Base-by-base conservation (phyloP, 805 yeast species). In the Metschnikowia aberdeeniae region DNA sequence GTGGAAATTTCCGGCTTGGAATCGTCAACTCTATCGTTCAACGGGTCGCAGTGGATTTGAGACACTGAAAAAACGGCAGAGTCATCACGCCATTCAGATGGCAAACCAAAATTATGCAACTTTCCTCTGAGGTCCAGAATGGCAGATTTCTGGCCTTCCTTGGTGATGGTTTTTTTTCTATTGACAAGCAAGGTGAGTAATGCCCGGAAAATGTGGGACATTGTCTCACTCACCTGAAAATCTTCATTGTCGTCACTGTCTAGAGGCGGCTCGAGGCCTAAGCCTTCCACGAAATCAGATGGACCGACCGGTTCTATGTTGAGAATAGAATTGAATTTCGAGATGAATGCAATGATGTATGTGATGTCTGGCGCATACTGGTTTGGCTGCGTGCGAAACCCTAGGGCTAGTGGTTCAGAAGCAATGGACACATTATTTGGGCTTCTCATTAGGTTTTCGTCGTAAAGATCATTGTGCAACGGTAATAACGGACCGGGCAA, bases 401-500 rank as follows among this genome's bases (percentile, higher is more conserved):
- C 75, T 7, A 70, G 54, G 0, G 74, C 74, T 13, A 71, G 38
- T 14, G 44, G 43, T 40, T 67, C 68, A 3, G 51, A 28, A 3
- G 54, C 45, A 1, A 58, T 55, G 13, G 51, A 49, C n/a, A 50
- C 50, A 42, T 56, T 52, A 19, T 50, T 50, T 5, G 54, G 34
- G 6, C 54, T 52, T 5, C 44, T 42, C 34, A 68, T 44, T 9
- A 61, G 39, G 50, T 65, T 67, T 12, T 68, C 73, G 45, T 71
- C 75, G 44, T 71, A 70, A 9, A 62, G 51, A 36, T 64, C 67
- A 46, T 64, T 70, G 40, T 57, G 51, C 26, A 71, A 50, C 0
- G 66, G 62, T 4, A 70, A 55, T 36, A 70, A 52, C 1, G 76
- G 75, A 1, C 74, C 75, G 0, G 75, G 74, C 12, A 63, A 57